Base-by-base conservation (phyloP, 768 basidiomycete species). In the Porphyrellus cyaneotinctus region DNA sequence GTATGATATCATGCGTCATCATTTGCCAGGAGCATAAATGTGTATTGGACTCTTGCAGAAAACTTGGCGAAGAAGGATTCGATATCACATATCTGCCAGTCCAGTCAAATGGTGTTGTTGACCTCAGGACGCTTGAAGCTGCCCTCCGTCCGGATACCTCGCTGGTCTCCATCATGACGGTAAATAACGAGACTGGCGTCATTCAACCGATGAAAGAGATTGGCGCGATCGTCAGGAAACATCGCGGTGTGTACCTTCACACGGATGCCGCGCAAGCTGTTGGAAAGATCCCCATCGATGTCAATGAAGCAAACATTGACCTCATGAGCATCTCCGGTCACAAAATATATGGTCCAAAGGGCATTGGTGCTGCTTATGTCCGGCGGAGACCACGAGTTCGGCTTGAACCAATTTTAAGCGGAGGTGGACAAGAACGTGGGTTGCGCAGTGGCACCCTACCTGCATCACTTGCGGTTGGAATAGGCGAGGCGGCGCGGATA, bases 101-200 rank as follows among this genome's bases (percentile, higher is more conserved):
- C 22, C 80, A 91, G 62, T 68, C 77, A 23, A 91, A 93, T 66
- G 97, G 97, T 14, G 64, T 97, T 43, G 73, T 99, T 55, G 81
- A 83, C 28, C 74, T 99, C 47, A 75, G 84, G 17, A 83, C 82
- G 10, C 82, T 99, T 30, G 90, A 93, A 64, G 81, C 78, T 1
- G 88, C 94, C 33, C 93, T 99, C 52, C 85, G 92, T 30, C 93
- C 94, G 10, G 92, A 94, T 54, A 94, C 92, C 13, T 90, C 89
- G 1, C 74, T 98, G n/a, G 85, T 99, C 41, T 95, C 94, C 13
- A 86, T 99, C 67, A 99, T 99, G 97, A 82, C 90, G 17, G 97
- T 99, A 53, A 99, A 99, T 76, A 99, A 99, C 71, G 97, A 99
- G 74, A 98, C 94, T 5, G 97, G 97, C 22, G 95, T 97, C 58